These are phyloP conservation scores for Amanita pseudoporphyria DNA, from an alignment of 768 basidiomycete genomes.

Conservation along the genomic window DNA sequence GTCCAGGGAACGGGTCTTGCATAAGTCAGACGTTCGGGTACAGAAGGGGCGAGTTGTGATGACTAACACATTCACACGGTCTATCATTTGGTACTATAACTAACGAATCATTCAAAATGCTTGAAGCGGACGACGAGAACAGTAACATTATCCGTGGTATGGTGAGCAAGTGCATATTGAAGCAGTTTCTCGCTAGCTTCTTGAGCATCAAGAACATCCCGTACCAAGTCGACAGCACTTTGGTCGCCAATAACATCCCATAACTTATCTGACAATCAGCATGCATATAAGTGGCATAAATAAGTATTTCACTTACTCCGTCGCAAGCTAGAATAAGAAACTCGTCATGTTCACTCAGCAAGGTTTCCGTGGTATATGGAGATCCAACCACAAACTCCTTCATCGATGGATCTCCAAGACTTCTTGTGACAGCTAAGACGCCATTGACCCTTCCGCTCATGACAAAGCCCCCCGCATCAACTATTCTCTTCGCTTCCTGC, in stretches of 20 bases:
- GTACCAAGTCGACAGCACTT: slow-evolving; percentile 78
- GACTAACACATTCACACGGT: background rate
- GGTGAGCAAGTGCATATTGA: slow-evolving; percentile 77
- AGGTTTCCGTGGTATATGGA: slow-evolving; percentile 98
- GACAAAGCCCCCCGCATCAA: slow-evolving; percentile 96
- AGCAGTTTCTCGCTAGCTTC: slow-evolving; percentile 67
- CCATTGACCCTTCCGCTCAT: slow-evolving; percentile 99
- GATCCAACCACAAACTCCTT: slow-evolving; percentile 98
- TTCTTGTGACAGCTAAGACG: slow-evolving; percentile 91
- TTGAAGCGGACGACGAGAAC: slow-evolving; percentile 84
- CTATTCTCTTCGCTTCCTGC: slow-evolving; percentile 96
- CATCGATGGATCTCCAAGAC: slow-evolving; percentile 95
- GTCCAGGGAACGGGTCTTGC: slow-evolving; percentile 5
- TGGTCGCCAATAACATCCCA: slow-evolving; percentile 97
- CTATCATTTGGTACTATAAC: background rate
- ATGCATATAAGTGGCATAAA: slow-evolving; percentile 2
- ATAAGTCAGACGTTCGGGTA: too few relatives aligned
- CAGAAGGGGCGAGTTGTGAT: too few relatives aligned
- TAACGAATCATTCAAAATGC: slow-evolving; percentile 15
- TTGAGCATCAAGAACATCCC: slow-evolving; percentile 66
- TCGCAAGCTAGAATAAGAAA: slow-evolving; percentile 95
- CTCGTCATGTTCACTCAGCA: slow-evolving; percentile 84
- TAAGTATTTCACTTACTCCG: slow-evolving; percentile 61
- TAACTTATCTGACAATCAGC: slow-evolving; percentile 41
- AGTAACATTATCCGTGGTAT: slow-evolving; percentile 93